Base-by-base conservation (phyloP, 164 flowering plant genomes). In the Annona squamosa region DNA sequence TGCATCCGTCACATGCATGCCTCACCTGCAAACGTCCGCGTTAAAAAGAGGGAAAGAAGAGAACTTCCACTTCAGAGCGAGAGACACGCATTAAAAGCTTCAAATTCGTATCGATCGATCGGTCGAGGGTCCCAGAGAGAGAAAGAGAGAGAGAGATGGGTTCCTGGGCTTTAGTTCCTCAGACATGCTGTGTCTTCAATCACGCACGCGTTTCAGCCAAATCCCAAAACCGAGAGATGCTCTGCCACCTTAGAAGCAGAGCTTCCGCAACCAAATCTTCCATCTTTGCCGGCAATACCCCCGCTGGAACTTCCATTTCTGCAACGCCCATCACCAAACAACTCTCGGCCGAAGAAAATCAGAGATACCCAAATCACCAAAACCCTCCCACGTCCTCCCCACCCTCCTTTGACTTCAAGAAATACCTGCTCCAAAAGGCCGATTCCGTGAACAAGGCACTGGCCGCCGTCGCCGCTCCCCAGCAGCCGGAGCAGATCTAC, bases 401-500 rank as follows among this genome's bases (percentile, higher is more conserved):
- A 37, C 46, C 9, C n/a, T 46, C 9, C n/a, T 90, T 90, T 74
- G 80, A 82, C 78, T 87, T 90, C 82, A 83, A 81, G 70, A 16
- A 76, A 12, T 87, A 86, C 80, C 81, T 88, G 87, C 1, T 77
- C 9, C 68, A 78, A 46, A 86, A 82, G 62, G 86, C 80, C 0
- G 67, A 52, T 17, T 69, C 86, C 1, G 96, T 87, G 43, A 86
- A 89, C 67, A 76, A 77, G 66, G 88, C 92, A 4, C 72, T 88
- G 0, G 92, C 87, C 61, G 67, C 65, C 6, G 86, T 90, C 0
- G 86, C 88, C 45, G 47, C 84, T 0, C 65, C 86, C 67, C 74
- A 79, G 5, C 83, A 84, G 13, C 96, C 93, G 0, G n/a, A 44
- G 46, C 82, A 79, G 76, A 85, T 91, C 70, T 88, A 91, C 65